Base-by-base conservation (phyloP, 148 eudicot genomes). In the Polygonum maritimum region DNA sequence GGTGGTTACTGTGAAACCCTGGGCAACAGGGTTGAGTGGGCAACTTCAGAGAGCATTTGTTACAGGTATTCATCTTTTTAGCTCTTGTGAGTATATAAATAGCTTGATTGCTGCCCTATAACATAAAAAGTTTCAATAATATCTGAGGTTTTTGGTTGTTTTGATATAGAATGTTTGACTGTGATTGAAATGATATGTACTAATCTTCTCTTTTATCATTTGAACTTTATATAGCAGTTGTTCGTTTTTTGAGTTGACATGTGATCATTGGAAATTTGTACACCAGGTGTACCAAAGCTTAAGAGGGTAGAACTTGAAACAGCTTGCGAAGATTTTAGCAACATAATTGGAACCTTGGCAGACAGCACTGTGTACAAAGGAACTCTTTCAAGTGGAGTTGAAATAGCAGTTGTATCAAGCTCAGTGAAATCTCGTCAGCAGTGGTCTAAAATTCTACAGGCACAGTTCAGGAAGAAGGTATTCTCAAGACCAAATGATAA, bases 261-360 rank as follows among this genome's bases (percentile, higher is more conserved):
- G 0, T 67, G 19, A 16, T 36, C 38, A 35, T 36, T 38, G 71
- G 71, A 40, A 70, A 54, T 75, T 75, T 75, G 62, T 49, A 36
- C 71, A 81, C 19, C 80, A 92, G 98, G 98, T 80, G 96, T 91
- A 55, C 96, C 98, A 65, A 89, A 85, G 73, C 94, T 93, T 51
- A 89, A 89, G 78, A 79, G 92, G 65, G 77, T 84, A 63, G 98
- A 93, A 84, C 98, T 93, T 71, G 92, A 84, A 83, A 41, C 80
- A 51, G 96, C 96, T 47, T 93, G 98, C 78, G 98, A 93, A 83
- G 96, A 91, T 78, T 93, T 93, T 71, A 93, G 98, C 76, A 93
- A 93, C 75, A 85, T 93, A 60, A 88, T 93, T 77, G 92, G 94
- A 58, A 79, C 88, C 45, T 81, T 87, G 74, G 75, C 82, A 38